Base-by-base conservation (phyloP, 176 grass and related monocot species). In the Musa beccarii region DNA sequence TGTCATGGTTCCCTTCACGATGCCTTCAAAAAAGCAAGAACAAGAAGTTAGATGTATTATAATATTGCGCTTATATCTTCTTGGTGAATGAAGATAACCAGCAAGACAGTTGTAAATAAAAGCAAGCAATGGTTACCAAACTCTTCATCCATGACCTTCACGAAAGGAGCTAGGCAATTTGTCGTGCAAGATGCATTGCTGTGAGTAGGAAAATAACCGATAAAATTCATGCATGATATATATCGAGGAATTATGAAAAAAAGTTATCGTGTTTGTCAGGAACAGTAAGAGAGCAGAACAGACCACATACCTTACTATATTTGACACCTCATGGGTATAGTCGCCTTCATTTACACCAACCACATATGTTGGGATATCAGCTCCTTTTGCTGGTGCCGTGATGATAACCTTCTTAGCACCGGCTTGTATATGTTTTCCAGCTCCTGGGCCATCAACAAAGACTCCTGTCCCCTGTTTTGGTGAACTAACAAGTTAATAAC, bases 171-270 rank as follows among this genome's bases (percentile, higher is more conserved):
- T 49, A 99, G 85, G 83, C 95, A 99, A 81, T 99, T 99, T 22
- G 95, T 99, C 0, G 95, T 99, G 95, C 91, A 99, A 14, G 95
- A 99, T 62, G 95, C 95, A 68, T 99, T 99, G 84, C 95, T 96
- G 83, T 65, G 77, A 78, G 9, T 29, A 78, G 66, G 50, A 65
- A 10, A 84, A 43, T 62, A 17, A 19, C 4, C 43, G 11, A 63
- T 24, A 26, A 73, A 54, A 73, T 24, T 73, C 23, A 73, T 22
- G n/a, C 15, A 13, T 19, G n/a, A 69, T 24, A 57, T 12, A 10
- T 29, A 20, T 9, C 0, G 49, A 54, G 8, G 2, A 56, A n/a
- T 9, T 54, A 17, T 21, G 11, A 13, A 19, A 12, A 34, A 1
- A 53, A 50, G 0, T 21, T 51, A 22, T 53, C 7, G 34, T 51